Conservation (phyloP, 805 yeast species). For the Candida corydali region DNA sequence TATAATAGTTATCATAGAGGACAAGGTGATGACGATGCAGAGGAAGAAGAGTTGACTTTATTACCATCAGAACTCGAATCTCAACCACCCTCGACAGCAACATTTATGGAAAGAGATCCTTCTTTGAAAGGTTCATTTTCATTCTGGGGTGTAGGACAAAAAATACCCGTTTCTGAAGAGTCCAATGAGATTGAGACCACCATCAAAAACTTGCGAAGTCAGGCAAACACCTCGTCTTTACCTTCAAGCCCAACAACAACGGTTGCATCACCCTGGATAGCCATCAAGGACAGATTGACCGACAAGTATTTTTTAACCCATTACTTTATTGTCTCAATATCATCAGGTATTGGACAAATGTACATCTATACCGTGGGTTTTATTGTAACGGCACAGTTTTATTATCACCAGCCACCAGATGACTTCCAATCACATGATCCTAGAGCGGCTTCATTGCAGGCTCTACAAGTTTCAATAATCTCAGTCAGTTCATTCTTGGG, state of each 20-base stretch:
- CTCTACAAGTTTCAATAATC: conserved; percentile 64
- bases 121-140: conserved; percentile 32
- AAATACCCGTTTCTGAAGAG: conserved; percentile 19
- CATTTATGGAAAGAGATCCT: conserved; percentile 4
- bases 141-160: conserved; percentile 38
- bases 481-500: conserved; percentile 66
- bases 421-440: conserved; percentile 6
- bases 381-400: conserved; percentile 47
- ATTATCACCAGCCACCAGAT: conserved; percentile 16
- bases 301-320: conserved; percentile 44
- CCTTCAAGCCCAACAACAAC: background rate
- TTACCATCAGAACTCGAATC: conserved; percentile 4
- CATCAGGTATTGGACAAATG: conserved; percentile 65
- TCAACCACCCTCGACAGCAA: conserved; percentile 1
- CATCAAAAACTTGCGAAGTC: conserved; percentile 11
- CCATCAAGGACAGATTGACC: conserved; percentile 18
- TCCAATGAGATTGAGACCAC: conserved; percentile 4
- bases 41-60: conserved; percentile 1
- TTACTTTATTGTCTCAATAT: conserved; percentile 50
- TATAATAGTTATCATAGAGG: background rate
- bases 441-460: conserved; percentile 48
- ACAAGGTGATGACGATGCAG: background rate
- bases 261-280: conserved; percentile 11
- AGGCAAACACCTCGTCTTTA: conserved; percentile 1
- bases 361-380: conserved; percentile 74